phyloP scores from a whole-genome alignment of 169 alveolate genomes.

The Theileria luwenshuni region DNA sequence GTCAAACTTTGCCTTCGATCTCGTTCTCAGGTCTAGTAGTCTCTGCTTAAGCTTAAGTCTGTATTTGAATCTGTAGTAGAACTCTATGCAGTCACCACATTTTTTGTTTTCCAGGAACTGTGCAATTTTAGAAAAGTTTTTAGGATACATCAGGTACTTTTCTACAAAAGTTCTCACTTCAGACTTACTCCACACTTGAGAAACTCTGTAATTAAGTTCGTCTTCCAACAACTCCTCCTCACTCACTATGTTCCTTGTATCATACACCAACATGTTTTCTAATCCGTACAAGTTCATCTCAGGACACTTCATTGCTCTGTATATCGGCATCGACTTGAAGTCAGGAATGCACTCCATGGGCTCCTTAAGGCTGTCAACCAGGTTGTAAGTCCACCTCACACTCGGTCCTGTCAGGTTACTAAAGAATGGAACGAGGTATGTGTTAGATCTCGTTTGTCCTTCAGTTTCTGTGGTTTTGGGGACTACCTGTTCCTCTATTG shows the following conservation, averaged over 20 bases:
- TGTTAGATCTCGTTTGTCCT: slow-evolving; percentile 28
- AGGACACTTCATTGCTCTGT: slow-evolving; percentile 50
- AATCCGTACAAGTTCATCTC: slow-evolving; percentile 52
- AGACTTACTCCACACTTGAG: slow-evolving; percentile 80
- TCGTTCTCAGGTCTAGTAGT: slow-evolving; percentile 37
- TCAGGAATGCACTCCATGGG: slow-evolving; percentile 54
- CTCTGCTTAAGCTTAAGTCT: slow-evolving; percentile 64
- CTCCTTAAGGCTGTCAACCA: slow-evolving; percentile 59
- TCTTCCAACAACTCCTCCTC: slow-evolving; percentile 51
- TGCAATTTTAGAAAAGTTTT: slow-evolving; percentile 84
- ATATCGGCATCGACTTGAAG: slow-evolving; percentile 59
- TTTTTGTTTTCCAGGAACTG: slow-evolving; percentile 82
- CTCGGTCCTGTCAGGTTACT: slow-evolving; percentile 82
- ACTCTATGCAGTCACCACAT: slow-evolving; percentile 83
- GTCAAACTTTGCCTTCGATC: slow-evolving; percentile 39
- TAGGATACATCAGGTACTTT: slow-evolving; percentile 86
- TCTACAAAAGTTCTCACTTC: slow-evolving; percentile 82
- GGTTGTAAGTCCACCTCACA: slow-evolving; percentile 70
- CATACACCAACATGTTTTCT: slow-evolving; percentile 41
- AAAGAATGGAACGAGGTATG: slow-evolving; percentile 71
- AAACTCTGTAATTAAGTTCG: slow-evolving; percentile 50
- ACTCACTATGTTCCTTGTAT: slow-evolving; percentile 40
- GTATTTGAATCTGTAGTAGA: slow-evolving; percentile 71
- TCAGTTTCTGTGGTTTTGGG: slow-evolving; percentile 13
- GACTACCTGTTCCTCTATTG: slow-evolving; percentile 11